Percentiles rank a stretch among this genome's conserved stretches.
Conservation (phyloP, 1,284 basidiomycete species). For the Papiliotrema nemorosa region DNA sequence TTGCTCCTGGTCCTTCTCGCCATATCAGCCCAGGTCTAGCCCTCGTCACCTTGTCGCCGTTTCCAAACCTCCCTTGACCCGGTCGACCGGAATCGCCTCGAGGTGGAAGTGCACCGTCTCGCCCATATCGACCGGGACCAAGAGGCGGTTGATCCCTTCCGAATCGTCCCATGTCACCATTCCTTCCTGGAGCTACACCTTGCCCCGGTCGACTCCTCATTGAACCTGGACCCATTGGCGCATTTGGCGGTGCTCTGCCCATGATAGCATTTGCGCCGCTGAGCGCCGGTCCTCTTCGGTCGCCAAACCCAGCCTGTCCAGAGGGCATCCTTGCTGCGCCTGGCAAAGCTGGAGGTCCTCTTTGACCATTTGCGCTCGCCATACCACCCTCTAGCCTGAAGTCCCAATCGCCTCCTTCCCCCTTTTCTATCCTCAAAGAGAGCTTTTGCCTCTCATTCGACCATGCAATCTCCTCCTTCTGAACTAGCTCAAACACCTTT, state of each 20-base stretch:
- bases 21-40: conserved; percentile 20
- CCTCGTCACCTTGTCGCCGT: conserved; percentile 17
- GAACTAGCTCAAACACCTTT: conserved; percentile 26
- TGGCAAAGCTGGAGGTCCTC: not conserved
- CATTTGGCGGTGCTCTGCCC: not conserved
- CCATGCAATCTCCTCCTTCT: conserved; percentile 46
- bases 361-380: conserved; percentile 3
- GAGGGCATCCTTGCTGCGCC: not conserved
- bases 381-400: conserved; percentile 5
- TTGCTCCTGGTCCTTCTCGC: conserved; percentile 27
- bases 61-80: too few species aligned
- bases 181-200: conserved; percentile 11
- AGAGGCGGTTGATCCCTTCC: too few species aligned
- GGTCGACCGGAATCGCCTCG: too few species aligned
- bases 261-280: conserved; percentile 3
- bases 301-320: conserved; percentile 13
- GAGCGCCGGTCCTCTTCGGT: conserved; percentile 16
- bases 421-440: conserved; percentile 18
- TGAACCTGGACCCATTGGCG: conserved; percentile 3
- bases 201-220: not conserved
- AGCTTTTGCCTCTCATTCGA: conserved; percentile 39
- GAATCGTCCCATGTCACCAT: too few species aligned
- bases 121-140: too few species aligned
- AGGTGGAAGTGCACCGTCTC: too few species aligned
- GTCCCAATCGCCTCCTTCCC: not conserved